Conservation (phyloP, 2,329 filamentous ascomycete genomes). For the Geosmithia putterillii region DNA sequence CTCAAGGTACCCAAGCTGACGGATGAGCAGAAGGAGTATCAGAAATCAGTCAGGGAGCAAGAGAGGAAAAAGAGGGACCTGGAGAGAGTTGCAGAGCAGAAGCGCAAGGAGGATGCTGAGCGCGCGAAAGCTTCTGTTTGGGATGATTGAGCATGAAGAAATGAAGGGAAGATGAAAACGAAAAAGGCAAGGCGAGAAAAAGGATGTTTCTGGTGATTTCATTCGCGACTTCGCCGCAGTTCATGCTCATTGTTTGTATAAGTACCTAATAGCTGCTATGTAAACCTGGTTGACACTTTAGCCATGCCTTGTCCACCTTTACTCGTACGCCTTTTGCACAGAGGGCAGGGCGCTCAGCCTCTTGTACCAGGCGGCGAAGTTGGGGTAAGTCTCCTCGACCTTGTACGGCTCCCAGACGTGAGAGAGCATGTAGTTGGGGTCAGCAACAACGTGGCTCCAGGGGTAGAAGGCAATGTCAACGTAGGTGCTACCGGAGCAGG, state of each 20-base stretch:
- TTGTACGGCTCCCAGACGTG: conserved; percentile 8
- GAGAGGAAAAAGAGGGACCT: conserved; percentile 66
- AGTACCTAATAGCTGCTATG: background rate
- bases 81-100: conserved; percentile 54
- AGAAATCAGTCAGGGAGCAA: conserved; percentile 69
- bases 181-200: background rate
- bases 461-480: conserved; percentile 19
- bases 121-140: conserved; percentile 76
- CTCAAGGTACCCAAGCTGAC: conserved; percentile 70
- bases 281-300: background rate
- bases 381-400: conserved; percentile 18
- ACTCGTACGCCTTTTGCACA: conserved; percentile 12
- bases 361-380: conserved; percentile 20
- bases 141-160: conserved; percentile 45
- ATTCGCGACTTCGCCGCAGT: background rate
- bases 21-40: conserved; percentile 81
- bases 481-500: conserved; percentile 13
- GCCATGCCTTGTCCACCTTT: background rate
- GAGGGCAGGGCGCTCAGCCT: conserved; percentile 16
- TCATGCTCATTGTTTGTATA: background rate
- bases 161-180: background rate
- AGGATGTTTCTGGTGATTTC: no score
- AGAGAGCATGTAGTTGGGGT: background rate
- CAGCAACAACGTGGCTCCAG: conserved; percentile 11
- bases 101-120: conserved; percentile 52